These are phyloP conservation scores for Mentha longifolia DNA, from an alignment of 257 asterid species.

Conservation along the genomic window DNA sequence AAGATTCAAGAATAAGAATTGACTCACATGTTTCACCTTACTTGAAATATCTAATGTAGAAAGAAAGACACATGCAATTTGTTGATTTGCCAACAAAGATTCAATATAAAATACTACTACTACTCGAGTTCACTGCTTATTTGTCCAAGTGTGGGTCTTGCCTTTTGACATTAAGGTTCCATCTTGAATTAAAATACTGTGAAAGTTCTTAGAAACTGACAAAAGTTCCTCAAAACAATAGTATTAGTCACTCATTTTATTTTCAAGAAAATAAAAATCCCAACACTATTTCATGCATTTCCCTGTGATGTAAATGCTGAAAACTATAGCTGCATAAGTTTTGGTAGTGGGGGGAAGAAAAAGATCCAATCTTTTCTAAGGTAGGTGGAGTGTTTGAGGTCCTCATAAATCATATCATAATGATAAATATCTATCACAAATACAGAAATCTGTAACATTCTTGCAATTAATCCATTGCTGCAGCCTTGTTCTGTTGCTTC, in stretches of 20 bases:
- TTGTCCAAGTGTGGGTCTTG: conserved; percentile 3
- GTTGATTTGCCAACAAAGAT: neutral
- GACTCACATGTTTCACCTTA: neutral
- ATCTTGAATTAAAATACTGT: conserved; percentile 6
- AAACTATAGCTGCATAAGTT: too few species aligned
- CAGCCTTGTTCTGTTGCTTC: neutral
- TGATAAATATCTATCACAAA: neutral
- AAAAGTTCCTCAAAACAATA: neutral
- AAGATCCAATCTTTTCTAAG: too few species aligned
- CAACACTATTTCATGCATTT: neutral
- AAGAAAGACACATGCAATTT: neutral
- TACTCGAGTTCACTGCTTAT: neutral
- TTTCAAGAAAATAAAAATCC: neutral
- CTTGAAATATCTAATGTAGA: neutral
- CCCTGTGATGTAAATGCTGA: too few species aligned
- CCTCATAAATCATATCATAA: neutral
- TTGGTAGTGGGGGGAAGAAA: too few species aligned
- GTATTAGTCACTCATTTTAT: neutral
- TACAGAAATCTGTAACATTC: neutral
- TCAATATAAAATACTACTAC: neutral
- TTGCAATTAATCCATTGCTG: conserved; percentile 16
- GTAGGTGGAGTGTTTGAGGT: conserved; percentile 1
- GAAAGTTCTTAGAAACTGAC: conserved; percentile 1
- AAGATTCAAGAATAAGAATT: neutral
- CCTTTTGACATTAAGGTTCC: conserved; percentile 29